Percentiles rank a stretch among this genome's conserved stretches.
These are phyloP conservation scores for Fagus crenata DNA, from an alignment of 306 rosid species.

Conservation along the genomic window DNA sequence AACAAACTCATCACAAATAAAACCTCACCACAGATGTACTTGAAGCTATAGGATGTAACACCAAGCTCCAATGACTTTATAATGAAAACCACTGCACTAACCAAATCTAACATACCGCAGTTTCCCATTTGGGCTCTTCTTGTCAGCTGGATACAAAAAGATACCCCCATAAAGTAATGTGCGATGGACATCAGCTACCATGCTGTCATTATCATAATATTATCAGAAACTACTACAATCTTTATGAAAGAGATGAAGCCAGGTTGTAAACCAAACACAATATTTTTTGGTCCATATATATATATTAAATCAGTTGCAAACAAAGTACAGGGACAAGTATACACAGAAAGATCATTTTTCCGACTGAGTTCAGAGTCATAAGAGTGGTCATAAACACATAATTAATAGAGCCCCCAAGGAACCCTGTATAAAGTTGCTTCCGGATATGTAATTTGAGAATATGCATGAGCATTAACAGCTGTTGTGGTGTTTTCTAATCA, in stretches of 20 bases:
- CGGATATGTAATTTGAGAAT: background rate
- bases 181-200: conserved; percentile 99
- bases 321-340: too few species aligned
- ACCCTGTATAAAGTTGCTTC: background rate
- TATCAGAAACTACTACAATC: background rate
- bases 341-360: too few species aligned
- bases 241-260: background rate
- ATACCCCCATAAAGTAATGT: conserved; percentile 95
- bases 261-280: conserved; percentile 5
- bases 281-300: background rate
- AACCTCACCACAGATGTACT: background rate
- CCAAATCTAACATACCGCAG: conserved; percentile 61
- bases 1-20: conserved; percentile 13
- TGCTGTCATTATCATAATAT: conserved; percentile 48
- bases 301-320: background rate
- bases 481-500: background rate
- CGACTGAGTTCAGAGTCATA: background rate
- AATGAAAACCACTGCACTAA: background rate
- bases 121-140: conserved; percentile 95
- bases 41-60: background rate
- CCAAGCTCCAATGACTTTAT: background rate
- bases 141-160: conserved; percentile 95
- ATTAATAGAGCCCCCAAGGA: background rate
- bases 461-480: background rate
- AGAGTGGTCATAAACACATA: background rate